Base-by-base conservation (phyloP, 2,329 filamentous ascomycete species). In the Colletotrichum gigasporum region DNA sequence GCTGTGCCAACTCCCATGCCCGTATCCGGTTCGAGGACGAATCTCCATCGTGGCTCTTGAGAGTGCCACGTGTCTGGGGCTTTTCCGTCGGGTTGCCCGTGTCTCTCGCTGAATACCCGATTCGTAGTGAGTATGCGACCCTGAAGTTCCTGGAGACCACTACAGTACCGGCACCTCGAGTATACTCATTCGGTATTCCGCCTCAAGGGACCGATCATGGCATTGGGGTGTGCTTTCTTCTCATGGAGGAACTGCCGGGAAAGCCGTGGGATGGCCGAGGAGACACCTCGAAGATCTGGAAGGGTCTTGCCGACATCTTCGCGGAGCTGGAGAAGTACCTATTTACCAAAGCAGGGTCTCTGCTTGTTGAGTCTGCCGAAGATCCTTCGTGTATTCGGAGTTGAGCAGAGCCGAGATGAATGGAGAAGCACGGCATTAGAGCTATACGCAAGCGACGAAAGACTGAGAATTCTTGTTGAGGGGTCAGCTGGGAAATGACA, bases 101-200 rank as follows among this genome's bases (percentile, higher is more conserved):
- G 16, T 45, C 37, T 30, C 66, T 73, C 7, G 68, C 67, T 3
- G 71, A 72, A 4, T 72, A 71, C 48, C 45, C 73, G n/a, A 66
- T 75, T 5, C 47, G 51, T 26, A 75, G 73, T 69, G 73, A 76
- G 60, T 75, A 70, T 26, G 71, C 71, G 1, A 74, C 74, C 1
- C 67, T 76, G 20, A 74, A 73, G 45, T 72, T 72, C 47, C 66
- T 76, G 5, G 71, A 72, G 45, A 66, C 57, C 3, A 69, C 70
- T 4, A 34, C 53, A 0, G 67, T 74, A 3, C 72, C 72, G 3
- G 68, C 72, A 4, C 71, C 71, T 4, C 68, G 62, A 35, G 71
- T 55, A 5, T 71, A 72, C 26, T 59, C 32, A 2, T 71, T 67
- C 41, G 73, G 71, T 2, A 57, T 73, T 12, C 35, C 65, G 6